Evolutionary conservation across 768 basidiomycete species (phyloP).

Genomic region (Boletus pseudopeckii): DNA sequence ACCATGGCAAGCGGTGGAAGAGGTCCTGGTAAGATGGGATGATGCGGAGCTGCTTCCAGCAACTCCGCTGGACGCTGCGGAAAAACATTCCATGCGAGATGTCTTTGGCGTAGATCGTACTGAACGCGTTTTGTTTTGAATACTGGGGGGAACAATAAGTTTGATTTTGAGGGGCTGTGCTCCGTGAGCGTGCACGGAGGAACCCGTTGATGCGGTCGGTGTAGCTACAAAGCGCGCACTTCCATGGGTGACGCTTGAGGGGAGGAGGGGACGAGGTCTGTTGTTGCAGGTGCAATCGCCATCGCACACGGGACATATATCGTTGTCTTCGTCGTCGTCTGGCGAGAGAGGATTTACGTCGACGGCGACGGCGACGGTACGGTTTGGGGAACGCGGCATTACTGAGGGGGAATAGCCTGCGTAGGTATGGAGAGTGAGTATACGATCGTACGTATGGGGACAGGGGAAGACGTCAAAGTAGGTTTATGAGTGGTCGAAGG

Average conservation of each 20-base stretch:
- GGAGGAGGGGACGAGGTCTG: constrained; percentile 35
- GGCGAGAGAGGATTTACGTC: constrained; percentile 33
- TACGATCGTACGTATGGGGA: constrained; percentile 22
- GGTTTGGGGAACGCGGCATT: constrained; percentile 68
- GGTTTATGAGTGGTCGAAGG: constrained; percentile 22
- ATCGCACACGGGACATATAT: constrained; percentile 90
- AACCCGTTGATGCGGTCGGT: constrained; percentile 36
- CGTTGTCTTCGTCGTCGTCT: constrained; percentile 76
- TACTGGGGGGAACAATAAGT: constrained; percentile 58
- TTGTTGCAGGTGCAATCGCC: constrained; percentile 78
- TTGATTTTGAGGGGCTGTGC: constrained; percentile 61
- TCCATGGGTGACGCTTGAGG: constrained; percentile 32
- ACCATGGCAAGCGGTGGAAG: constrained; percentile 31
- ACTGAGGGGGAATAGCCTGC: constrained; percentile 50
- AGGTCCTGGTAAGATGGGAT: constrained; percentile 6
- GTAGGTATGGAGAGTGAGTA: constrained; percentile 19
- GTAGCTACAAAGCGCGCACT: constrained; percentile 37
- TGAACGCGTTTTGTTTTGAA: constrained; percentile 44
- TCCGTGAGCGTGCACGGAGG: constrained; percentile 29
- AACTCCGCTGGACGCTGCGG: constrained; percentile 40
- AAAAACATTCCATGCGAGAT: constrained; percentile 19
- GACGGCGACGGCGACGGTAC: constrained; percentile 61
- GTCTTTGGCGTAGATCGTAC: constrained; percentile 29
- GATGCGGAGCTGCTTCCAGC: constrained; percentile 24
- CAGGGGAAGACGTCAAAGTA: constrained; percentile 22